These are phyloP conservation scores for Boletellus sp. DNA, from an alignment of 768 basidiomycete species.

Conservation along the genomic window DNA sequence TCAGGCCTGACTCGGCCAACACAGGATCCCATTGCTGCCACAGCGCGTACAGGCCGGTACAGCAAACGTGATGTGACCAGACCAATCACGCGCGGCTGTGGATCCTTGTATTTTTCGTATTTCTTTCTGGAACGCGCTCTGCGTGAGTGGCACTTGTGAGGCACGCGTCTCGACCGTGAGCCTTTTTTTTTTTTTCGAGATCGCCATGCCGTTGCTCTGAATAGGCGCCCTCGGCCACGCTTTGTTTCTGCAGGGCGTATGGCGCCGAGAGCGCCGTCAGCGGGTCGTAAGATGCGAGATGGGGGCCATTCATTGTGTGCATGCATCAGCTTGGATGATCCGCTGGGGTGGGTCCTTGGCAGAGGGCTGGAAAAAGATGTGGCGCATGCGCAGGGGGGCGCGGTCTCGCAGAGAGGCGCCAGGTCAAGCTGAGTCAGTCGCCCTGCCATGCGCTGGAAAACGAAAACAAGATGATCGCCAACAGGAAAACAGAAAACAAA, in stretches of 20 bases:
- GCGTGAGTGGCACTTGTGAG: not conserved
- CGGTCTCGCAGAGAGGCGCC: too few relatives aligned
- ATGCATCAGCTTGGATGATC: too few relatives aligned
- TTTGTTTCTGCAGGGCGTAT: not conserved
- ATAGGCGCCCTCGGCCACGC: not conserved
- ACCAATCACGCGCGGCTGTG: not conserved
- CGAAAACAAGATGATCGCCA: too few relatives aligned
- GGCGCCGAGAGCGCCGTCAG: too few relatives aligned
- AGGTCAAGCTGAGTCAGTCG: too few relatives aligned
- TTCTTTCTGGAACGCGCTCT: not conserved
- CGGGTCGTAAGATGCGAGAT: too few relatives aligned
- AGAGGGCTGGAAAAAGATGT: too few relatives aligned
- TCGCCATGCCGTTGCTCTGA: constrained; percentile 2
- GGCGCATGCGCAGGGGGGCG: too few relatives aligned
- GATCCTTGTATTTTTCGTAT: not conserved
- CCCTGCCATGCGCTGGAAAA: too few relatives aligned
- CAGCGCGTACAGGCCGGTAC: constrained; percentile 21
- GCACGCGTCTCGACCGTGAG: not conserved
- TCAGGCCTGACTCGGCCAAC: not conserved
- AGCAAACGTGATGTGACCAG: constrained; percentile 7
- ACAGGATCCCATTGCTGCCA: constrained; percentile 11
- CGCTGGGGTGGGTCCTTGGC: too few relatives aligned
- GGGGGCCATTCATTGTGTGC: too few relatives aligned
- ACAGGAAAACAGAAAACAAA: too few relatives aligned
- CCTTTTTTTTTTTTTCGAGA: constrained; percentile 1